phyloP scores from a whole-genome alignment of 768 basidiomycete genomes.

The Tubosaeta brunneosetosa region DNA sequence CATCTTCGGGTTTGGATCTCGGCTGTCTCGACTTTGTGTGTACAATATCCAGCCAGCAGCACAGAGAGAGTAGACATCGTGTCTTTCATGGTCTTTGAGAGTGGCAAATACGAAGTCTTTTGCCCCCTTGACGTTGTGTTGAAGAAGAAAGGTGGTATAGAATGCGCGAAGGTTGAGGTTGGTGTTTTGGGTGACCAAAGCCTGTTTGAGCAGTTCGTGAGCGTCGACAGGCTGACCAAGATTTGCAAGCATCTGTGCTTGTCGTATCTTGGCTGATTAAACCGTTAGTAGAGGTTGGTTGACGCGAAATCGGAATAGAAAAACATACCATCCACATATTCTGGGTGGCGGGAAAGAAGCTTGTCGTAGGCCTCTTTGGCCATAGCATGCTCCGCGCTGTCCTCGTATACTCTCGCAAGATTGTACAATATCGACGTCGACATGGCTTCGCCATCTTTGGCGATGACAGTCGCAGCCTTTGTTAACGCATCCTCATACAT shows the following conservation, averaged over 20 bases:
- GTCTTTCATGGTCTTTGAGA: slow-evolving; percentile 77
- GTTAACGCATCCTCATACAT: slow-evolving; percentile 76
- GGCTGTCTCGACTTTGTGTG: slow-evolving; percentile 77
- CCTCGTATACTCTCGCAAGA: slow-evolving; percentile 88
- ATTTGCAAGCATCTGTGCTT: slow-evolving; percentile 71
- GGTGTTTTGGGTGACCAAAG: slow-evolving; percentile 67
- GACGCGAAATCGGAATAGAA: neutral
- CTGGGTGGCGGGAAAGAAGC: slow-evolving; percentile 84
- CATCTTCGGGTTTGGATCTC: slow-evolving; percentile 53
- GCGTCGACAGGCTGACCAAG: slow-evolving; percentile 75
- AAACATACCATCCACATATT: slow-evolving; percentile 87
- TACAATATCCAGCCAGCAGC: slow-evolving; percentile 86
- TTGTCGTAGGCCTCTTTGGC: slow-evolving; percentile 88
- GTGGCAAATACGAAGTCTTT: slow-evolving; percentile 89
- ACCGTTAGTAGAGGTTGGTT: slow-evolving; percentile 5
- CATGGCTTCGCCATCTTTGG: slow-evolving; percentile 57
- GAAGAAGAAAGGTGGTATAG: slow-evolving; percentile 90
- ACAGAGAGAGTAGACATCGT: slow-evolving; percentile 89
- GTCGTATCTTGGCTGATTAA: slow-evolving; percentile 80
- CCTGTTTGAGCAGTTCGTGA: slow-evolving; percentile 86
- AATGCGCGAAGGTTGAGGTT: slow-evolving; percentile 89
- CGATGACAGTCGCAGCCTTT: slow-evolving; percentile 42
- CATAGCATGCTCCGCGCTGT: slow-evolving; percentile 62
- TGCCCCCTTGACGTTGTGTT: slow-evolving; percentile 67
- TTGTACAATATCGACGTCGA: slow-evolving; percentile 88